Percentiles rank a stretch among this genome's conserved stretches.
Evolutionary conservation across 148 eudicot genomes (phyloP).

Genomic region (Rhododendron henanense): DNA sequence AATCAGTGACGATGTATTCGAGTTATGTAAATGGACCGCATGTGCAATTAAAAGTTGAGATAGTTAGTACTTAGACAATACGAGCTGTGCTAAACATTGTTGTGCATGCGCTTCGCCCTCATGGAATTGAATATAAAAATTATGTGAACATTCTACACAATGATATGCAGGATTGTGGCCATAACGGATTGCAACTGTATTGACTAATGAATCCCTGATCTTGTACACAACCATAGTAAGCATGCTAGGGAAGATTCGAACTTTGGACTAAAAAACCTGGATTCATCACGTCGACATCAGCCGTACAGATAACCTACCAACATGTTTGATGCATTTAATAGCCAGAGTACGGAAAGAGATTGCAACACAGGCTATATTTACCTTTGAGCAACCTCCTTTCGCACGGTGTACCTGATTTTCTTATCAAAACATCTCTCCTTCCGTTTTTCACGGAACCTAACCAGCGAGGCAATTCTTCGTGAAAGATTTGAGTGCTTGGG

Average conservation of each 20-base stretch:
- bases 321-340: neutral
- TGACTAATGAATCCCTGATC: neutral
- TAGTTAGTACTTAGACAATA: neutral
- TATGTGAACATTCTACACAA: neutral
- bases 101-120: neutral
- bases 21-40: neutral
- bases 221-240: neutral
- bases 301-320: neutral
- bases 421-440: slow-evolving; percentile 66
- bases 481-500: slow-evolving; percentile 34
- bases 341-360: neutral
- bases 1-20: neutral
- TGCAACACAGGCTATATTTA: slow-evolving; percentile 9
- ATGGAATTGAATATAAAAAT: neutral
- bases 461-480: slow-evolving; percentile 52
- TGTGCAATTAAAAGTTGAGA: neutral
- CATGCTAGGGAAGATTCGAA: neutral
- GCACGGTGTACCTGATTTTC: slow-evolving; percentile 55
- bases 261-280: neutral
- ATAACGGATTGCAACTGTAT: neutral
- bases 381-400: slow-evolving; percentile 73
- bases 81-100: neutral
- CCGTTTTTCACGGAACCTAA: slow-evolving; percentile 57
- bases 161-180: neutral
- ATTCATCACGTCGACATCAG: neutral